These are phyloP conservation scores for Paraglomus occultum DNA, from an alignment of 192 early-diverging fungal species.

Conservation along the genomic window DNA sequence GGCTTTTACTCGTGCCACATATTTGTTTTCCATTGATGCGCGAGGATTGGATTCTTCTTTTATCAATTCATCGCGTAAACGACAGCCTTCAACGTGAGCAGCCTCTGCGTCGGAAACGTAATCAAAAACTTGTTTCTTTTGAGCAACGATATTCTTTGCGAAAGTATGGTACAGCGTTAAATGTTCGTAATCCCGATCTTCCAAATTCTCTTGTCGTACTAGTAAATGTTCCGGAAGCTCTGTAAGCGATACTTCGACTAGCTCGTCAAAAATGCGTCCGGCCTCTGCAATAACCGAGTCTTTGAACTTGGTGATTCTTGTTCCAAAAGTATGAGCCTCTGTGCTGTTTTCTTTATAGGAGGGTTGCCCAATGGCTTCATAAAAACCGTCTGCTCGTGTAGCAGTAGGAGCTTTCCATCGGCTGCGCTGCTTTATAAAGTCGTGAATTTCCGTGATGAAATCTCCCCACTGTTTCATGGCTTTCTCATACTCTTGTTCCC, in stretches of 20 bases:
- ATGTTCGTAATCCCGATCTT: slow-evolving; percentile 34
- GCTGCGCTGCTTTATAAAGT: slow-evolving; percentile 30
- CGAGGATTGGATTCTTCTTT: slow-evolving; percentile 25
- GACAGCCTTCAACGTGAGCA: not conserved
- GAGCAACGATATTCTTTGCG: slow-evolving; percentile 38
- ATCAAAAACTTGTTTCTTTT: slow-evolving; percentile 37
- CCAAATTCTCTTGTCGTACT: slow-evolving; percentile 35
- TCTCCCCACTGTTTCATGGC: slow-evolving; percentile 30
- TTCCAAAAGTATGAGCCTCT: slow-evolving; percentile 23
- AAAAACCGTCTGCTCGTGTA: slow-evolving; percentile 23
- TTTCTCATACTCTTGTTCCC: slow-evolving; percentile 38
- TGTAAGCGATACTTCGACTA: slow-evolving; percentile 35
- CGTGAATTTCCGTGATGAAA: slow-evolving; percentile 22
- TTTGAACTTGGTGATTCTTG: slow-evolving; percentile 32
- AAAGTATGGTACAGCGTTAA: slow-evolving; percentile 35
- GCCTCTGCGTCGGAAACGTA: slow-evolving; percentile 1
- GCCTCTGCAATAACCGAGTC: slow-evolving; percentile 35
- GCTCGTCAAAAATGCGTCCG: slow-evolving; percentile 39
- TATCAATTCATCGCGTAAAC: slow-evolving; percentile 20
- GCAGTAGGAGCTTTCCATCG: slow-evolving; percentile 15
- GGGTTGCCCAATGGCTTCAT: slow-evolving; percentile 2
- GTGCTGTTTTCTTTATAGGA: slow-evolving; percentile 1
- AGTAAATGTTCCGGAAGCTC: slow-evolving; percentile 39
- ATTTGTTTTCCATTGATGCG: slow-evolving; percentile 24
- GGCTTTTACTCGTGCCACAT: slow-evolving; percentile 16